A percentile compares a stretch with the other conserved stretches of the same genome.
Conservation (phyloP, 2,329 filamentous ascomycete species). For the Colletotrichum navitas region DNA sequence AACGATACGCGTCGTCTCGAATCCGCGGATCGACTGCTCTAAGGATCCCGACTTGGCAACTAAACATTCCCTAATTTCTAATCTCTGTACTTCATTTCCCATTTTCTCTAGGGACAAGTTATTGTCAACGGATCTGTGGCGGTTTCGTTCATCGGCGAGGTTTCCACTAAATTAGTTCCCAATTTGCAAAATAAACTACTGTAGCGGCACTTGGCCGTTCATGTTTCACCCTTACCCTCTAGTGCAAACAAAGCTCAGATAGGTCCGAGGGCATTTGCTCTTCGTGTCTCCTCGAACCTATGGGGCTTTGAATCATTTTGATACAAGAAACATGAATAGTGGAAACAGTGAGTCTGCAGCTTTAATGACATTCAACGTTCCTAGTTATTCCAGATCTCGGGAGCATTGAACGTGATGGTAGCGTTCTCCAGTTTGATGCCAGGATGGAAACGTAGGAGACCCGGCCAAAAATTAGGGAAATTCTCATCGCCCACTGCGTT, state of each 20-base stretch:
- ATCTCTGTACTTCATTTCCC: background rate
- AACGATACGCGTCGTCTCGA: background rate
- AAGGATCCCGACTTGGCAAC: too few relatives aligned
- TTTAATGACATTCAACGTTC: too few relatives aligned
- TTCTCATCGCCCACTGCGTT: conserved; percentile 29
- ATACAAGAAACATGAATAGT: too few relatives aligned
- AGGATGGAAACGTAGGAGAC: conserved; percentile 13
- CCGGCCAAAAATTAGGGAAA: conserved; percentile 32
- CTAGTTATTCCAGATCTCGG: conserved; percentile 16
- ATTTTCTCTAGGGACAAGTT: background rate
- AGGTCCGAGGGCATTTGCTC: background rate
- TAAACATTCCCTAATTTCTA: too few relatives aligned
- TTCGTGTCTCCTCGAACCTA: background rate
- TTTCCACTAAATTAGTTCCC: background rate
- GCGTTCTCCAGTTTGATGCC: conserved; percentile 18
- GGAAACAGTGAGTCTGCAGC: too few relatives aligned
- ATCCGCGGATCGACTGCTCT: background rate
- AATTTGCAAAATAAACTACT: background rate
- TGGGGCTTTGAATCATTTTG: too few relatives aligned
- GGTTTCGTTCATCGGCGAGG: background rate
- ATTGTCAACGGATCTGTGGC: background rate
- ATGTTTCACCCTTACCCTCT: background rate
- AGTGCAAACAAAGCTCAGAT: background rate
- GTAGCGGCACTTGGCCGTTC: background rate
- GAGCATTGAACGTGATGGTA: conserved; percentile 18